A percentile compares a stretch with the other conserved stretches of the same genome.
These are phyloP conservation scores for Diaporthe sp. DNA, from an alignment of 2,329 filamentous ascomycete genomes.

Conservation along the genomic window DNA sequence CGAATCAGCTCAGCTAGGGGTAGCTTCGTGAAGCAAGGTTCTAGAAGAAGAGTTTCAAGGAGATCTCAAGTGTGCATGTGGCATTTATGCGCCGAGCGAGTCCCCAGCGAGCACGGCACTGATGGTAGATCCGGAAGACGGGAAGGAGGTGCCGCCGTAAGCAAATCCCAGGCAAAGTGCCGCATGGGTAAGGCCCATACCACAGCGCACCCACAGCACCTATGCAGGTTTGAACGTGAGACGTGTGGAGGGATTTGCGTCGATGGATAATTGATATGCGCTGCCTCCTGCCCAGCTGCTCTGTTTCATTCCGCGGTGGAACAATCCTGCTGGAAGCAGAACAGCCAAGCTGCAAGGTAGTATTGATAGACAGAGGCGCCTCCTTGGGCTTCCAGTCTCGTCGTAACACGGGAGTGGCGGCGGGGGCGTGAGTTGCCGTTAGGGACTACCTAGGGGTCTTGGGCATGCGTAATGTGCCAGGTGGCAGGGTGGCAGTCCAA, in stretches of 20 bases:
- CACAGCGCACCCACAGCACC: background rate
- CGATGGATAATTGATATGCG: background rate
- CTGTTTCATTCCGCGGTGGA: conserved; percentile 19
- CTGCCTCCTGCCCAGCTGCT: background rate
- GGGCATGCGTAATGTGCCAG: conserved; percentile 10
- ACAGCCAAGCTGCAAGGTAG: background rate
- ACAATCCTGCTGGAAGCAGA: background rate
- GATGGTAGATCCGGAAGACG: conserved; percentile 13
- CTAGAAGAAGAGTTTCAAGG: conserved; percentile 38
- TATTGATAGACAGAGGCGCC: conserved; percentile 2
- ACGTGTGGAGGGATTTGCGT: background rate
- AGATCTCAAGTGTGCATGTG: conserved; percentile 31
- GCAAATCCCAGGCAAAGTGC: conserved; percentile 20
- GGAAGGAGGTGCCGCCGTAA: conserved; percentile 28
- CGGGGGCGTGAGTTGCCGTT: background rate
- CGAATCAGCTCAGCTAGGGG: conserved; percentile 34
- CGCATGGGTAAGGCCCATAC: background rate
- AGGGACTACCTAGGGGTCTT: conserved; percentile 11
- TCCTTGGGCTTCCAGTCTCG: background rate
- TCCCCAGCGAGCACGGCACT: conserved; percentile 1
- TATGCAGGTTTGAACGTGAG: conserved; percentile 18
- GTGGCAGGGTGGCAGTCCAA: conserved; percentile 22
- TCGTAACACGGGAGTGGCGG: background rate
- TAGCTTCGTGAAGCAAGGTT: conserved; percentile 34
- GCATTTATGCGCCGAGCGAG: conserved; percentile 34